Base-by-base conservation (phyloP, 192 early-diverging fungal species). In the Phycomyces nitens region DNA sequence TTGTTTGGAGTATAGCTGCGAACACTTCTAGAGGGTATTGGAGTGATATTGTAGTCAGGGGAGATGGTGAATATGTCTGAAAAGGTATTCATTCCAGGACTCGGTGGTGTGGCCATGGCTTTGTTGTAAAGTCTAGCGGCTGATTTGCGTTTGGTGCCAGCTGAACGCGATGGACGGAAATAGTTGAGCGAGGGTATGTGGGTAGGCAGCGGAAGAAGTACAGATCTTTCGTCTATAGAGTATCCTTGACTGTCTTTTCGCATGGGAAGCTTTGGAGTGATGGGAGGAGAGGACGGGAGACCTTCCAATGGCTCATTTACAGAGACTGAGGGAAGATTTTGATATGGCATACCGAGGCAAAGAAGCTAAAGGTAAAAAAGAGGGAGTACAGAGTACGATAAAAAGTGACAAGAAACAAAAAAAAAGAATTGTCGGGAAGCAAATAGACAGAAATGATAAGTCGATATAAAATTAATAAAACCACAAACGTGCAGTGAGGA, bases 281-380 rank as follows among this genome's bases (percentile, higher is more conserved):
- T 47, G 10, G 60, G 60, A 51, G 60, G 60, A 52, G 60, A 62
- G 16, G 34, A 27, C 22, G 49, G 60, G 16, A 59, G 18, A 18
- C 15, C 15, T 18, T 47, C 44, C 11, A 47, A 14, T 18, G 18
- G 12, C 18, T 14, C 18, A 7, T 47, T 3, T n/a, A 18, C 11
- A 47, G 44, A 14, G 18, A n/a, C 44, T 47, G 44, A 11, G 44
- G 18, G 18, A 18, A 18, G 44, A 47, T 14, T n/a, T 14, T 47
- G 44, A 47, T 47, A 18, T 47, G 44, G 12, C 44, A 47, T 47
- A 47, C 44, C 44, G 44, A 47, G 44, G 18, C 44, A 47, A 18
- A 47, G 44, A 47, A 34, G 29, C 29, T 34, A 34, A 14, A 47
- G 44, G 18, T 14, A 47, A 14, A 47, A 18, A 47, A 18, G 18